Conservation (phyloP, 1,284 basidiomycete species). For the Ganoderma lingzhi region DNA sequence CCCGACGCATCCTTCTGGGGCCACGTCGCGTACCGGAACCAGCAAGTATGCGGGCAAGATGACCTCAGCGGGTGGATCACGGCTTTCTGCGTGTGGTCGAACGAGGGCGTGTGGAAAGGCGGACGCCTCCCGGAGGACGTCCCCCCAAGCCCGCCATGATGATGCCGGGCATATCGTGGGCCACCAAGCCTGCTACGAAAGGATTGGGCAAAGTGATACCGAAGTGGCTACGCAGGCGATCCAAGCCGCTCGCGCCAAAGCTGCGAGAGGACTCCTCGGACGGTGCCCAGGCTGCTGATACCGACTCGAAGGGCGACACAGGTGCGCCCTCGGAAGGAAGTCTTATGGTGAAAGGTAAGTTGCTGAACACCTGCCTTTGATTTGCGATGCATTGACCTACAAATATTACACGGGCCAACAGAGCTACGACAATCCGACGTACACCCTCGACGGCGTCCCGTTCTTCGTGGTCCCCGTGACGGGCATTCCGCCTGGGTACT, state of each 20-base stretch:
- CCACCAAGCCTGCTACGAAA: background rate
- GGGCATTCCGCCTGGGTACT: slow-evolving; percentile 45
- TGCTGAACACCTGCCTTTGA: background rate
- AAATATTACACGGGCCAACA: background rate
- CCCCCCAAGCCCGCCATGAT: background rate
- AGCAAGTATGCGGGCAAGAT: slow-evolving; percentile 33
- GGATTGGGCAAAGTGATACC: background rate
- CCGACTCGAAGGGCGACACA: background rate
- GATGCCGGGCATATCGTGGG: background rate
- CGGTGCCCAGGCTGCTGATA: background rate
- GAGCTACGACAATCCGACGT: background rate
- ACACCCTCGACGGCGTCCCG: slow-evolving; percentile 42
- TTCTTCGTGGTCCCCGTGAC: slow-evolving; percentile 45
- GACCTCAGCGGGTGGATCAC: slow-evolving; percentile 47
- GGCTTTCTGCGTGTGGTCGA: slow-evolving; percentile 50
- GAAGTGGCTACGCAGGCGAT: background rate
- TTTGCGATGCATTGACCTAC: background rate
- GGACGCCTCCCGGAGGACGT: background rate
- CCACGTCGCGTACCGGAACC: slow-evolving; percentile 33
- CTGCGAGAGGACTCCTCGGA: background rate
- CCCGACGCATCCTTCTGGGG: slow-evolving; percentile 48
- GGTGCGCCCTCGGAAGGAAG: background rate
- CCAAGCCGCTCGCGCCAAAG: background rate
- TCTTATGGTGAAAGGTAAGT: background rate
- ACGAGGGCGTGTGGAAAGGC: slow-evolving; percentile 34